Conservation (phyloP, 148 eudicot species). For the Chenopodium berlandieri region DNA sequence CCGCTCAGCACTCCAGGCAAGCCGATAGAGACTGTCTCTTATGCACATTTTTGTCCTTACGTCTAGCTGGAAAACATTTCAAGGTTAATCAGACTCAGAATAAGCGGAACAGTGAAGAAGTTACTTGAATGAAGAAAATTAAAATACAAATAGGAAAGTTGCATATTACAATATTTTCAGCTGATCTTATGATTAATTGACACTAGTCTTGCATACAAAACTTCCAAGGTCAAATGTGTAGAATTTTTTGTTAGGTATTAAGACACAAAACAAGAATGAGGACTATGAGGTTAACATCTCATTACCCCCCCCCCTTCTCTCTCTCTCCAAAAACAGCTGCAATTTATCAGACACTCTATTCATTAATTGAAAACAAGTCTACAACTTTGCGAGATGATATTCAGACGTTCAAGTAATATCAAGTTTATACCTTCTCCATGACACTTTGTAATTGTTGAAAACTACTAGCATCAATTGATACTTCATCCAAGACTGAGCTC, state of each 20-base stretch:
- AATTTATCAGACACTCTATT: slow-evolving; percentile 1
- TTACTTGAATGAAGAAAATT: neutral
- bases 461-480: slow-evolving; percentile 67
- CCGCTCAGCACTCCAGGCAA: slow-evolving; percentile 82
- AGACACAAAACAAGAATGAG: neutral
- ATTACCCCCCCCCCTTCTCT: too few species aligned
- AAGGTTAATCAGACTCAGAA: slow-evolving; percentile 20
- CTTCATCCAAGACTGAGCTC: slow-evolving; percentile 62
- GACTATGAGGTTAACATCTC: neutral
- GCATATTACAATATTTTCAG: neutral
- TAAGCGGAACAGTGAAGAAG: neutral
- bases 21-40: slow-evolving; percentile 88
- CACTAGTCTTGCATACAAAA: neutral
- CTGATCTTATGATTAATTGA: neutral
- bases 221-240: neutral
- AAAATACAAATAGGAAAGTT: neutral
- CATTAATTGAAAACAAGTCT: neutral
- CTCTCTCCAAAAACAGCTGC: neutral
- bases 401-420: neutral
- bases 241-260: neutral
- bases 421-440: slow-evolving; percentile 67
- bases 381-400: neutral
- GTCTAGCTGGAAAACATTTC: slow-evolving; percentile 63
- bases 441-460: slow-evolving; percentile 79
- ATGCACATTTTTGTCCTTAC: slow-evolving; percentile 72